Evolutionary conservation across 2,329 filamentous ascomycete genomes (phyloP).

Genomic region (Alternaria sp.): DNA sequence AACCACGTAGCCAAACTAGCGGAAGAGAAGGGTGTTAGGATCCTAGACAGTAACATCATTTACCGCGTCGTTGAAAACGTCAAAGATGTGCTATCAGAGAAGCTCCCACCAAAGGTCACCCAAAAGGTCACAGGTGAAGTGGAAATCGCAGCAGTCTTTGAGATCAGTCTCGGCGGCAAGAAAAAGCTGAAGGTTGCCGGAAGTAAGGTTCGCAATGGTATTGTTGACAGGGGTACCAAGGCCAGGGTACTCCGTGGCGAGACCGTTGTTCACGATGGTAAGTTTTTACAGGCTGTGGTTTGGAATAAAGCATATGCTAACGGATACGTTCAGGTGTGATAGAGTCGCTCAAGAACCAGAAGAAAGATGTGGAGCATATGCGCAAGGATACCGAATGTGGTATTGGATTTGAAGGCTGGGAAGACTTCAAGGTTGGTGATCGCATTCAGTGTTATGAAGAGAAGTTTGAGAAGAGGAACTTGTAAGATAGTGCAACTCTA

Average conservation of each 20-base stretch:
- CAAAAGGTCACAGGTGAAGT: constrained; percentile 85
- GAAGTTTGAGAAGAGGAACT: constrained; percentile 72
- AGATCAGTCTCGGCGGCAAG: constrained; percentile 79
- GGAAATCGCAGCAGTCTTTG: constrained; percentile 82
- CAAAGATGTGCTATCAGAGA: constrained; percentile 71
- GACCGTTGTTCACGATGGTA: constrained; percentile 82
- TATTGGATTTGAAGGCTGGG: constrained; percentile 82
- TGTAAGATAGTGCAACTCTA: constrained; percentile 44
- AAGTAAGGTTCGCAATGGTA: constrained; percentile 84
- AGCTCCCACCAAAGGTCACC: constrained; percentile 72
- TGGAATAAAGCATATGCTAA: constrained; percentile 1
- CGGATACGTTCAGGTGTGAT: constrained; percentile 69
- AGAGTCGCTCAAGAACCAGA: constrained; percentile 85
- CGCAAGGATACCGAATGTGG: constrained; percentile 94
- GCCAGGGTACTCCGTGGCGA: constrained; percentile 77
- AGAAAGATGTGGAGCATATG: constrained; percentile 91
- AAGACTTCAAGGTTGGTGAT: constrained; percentile 81
- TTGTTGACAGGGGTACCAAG: constrained; percentile 69
- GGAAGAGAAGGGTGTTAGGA: constrained; percentile 73
- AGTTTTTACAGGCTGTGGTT: constrained; percentile 48
- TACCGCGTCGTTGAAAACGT: constrained; percentile 81
- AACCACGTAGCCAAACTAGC: constrained; percentile 75
- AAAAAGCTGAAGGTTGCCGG: constrained; percentile 81
- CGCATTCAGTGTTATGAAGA: constrained; percentile 89
- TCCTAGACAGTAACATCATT: constrained; percentile 88